Percentiles rank a stretch among this genome's conserved stretches.
Conservation (phyloP, 208 protist species). For the Acanthamoeba pearcei region DNA sequence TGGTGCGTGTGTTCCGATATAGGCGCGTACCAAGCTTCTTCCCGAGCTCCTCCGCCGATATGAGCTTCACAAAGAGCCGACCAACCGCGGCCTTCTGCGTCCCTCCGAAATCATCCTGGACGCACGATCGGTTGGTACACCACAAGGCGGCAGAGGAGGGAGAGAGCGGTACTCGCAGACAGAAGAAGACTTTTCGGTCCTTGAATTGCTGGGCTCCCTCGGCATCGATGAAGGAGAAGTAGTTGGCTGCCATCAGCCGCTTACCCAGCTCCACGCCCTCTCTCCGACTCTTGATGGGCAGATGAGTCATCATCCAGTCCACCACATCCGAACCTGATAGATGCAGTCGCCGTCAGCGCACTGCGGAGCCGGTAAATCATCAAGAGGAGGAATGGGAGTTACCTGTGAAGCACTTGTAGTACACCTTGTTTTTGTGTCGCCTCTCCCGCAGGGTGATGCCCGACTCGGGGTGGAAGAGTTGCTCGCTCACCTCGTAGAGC, state of each 20-base stretch:
- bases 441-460: neutral
- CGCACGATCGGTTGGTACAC: neutral
- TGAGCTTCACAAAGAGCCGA: conserved; percentile 58
- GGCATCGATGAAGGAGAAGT: conserved; percentile 34
- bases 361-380: too few species aligned
- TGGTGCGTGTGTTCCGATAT: too few species aligned
- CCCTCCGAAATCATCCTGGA: conserved; percentile 7
- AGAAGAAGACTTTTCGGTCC: conserved; percentile 54
- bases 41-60: conserved; percentile 19
- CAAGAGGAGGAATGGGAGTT: neutral
- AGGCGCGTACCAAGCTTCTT: neutral
- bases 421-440: conserved; percentile 20
- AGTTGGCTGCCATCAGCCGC: conserved; percentile 24
- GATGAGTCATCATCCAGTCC: conserved; percentile 56
- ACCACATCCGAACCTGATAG: conserved; percentile 10
- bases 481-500: conserved; percentile 43
- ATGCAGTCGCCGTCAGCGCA: neutral
- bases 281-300: conserved; percentile 53
- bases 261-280: conserved; percentile 38
- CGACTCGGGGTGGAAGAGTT: neutral
- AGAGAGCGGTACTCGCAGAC: neutral
- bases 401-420: conserved; percentile 67
- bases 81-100: neutral
- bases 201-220: conserved; percentile 45
- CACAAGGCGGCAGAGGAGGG: neutral